Evolutionary conservation across 768 basidiomycete genomes (phyloP), one percentile per base, ranked within the genome.

Genomic region (Kwoniella dendrophila): DNA sequence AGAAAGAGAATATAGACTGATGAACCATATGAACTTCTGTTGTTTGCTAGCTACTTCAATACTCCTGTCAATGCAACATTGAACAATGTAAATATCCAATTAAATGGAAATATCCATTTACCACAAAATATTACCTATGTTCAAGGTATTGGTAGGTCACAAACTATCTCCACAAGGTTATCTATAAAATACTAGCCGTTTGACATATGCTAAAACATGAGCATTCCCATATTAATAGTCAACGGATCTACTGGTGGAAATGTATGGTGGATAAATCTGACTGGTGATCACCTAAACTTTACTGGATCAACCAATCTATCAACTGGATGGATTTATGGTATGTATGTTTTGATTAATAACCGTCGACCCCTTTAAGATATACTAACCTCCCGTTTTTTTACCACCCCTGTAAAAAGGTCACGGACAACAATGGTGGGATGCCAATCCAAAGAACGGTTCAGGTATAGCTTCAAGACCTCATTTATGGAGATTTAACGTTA

Each of bases 401-500:
- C n/a, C n/a, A n/a, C n/a, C n/a, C n/a, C n/a, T n/a, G n/a, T 34
- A 6, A 18, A 3, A 38, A 69, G 67, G 61, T 2, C 82, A 81
- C 59, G 83, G 83, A n/a, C 81, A 83, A 63, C 81, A 82, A 61
- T 84, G 83, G 83, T 83, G 83, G 83, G 79, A 83, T 57, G 74
- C 80, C 52, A 82, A 81, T 22, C 44, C 51, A 5, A 53, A 41
- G 16, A 82, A 81, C 57, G 71, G 77, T 36, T 82, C 83, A 54
- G 55, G 80, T 69, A 54, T 66, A n/a, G 47, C 61, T 20, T 44
- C 32, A 32, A 79, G 83, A 20, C 83, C 83, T 22, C 83, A 84
- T 62, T 78, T 84, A 10, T 81, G 82, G 30, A 82, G 82, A 1
- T 83, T 83, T 74, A 83, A 83, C 54, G 81, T 82, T 8, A 83